Percentiles rank a stretch among this genome's conserved stretches.
These are phyloP conservation scores for Schizophyllum amplum DNA, from an alignment of 1,284 basidiomycete genomes.

Conservation along the genomic window DNA sequence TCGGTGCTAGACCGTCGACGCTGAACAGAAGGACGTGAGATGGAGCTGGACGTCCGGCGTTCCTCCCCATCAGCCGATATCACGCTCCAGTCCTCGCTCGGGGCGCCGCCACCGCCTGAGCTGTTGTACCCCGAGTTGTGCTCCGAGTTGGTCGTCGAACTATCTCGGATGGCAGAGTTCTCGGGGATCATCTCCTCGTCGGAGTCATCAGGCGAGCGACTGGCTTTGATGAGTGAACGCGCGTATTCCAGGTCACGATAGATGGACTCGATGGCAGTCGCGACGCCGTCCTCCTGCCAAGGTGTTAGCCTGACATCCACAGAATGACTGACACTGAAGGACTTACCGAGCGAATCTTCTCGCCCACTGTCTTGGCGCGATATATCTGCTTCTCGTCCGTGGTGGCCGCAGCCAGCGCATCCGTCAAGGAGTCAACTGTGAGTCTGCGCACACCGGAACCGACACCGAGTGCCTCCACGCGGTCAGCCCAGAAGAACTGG, in stretches of 20 bases:
- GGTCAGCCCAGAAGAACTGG: conserved; percentile 95
- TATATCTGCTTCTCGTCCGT: conserved; percentile 83
- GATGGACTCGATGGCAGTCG: conserved; percentile 83
- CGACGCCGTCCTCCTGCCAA: conserved; percentile 78
- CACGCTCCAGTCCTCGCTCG: conserved; percentile 79
- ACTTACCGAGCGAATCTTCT: conserved; percentile 73
- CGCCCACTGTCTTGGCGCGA: conserved; percentile 75
- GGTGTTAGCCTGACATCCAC: conserved; percentile 10
- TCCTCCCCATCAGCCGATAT: conserved; percentile 66
- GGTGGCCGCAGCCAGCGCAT: conserved; percentile 77
- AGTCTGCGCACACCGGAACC: conserved; percentile 83
- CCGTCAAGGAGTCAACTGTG: conserved; percentile 67
- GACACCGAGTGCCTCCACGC: conserved; percentile 88
- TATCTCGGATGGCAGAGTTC: conserved; percentile 37
- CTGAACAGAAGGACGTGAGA: conserved; percentile 5
- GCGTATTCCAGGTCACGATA: conserved; percentile 91
- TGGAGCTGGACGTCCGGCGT: conserved; percentile 42
- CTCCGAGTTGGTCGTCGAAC: conserved; percentile 17
- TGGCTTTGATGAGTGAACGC: conserved; percentile 67
- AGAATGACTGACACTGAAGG: conserved; percentile 1
- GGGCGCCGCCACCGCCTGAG: conserved; percentile 41
- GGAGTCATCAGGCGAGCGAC: conserved; percentile 23
- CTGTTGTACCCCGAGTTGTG: conserved; percentile 42
- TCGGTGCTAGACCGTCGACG: conserved; percentile 16
- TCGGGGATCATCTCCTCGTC: conserved; percentile 35